phyloP scores from a whole-genome alignment of 768 basidiomycete species.

The Hortiboletus flavorubellus region DNA sequence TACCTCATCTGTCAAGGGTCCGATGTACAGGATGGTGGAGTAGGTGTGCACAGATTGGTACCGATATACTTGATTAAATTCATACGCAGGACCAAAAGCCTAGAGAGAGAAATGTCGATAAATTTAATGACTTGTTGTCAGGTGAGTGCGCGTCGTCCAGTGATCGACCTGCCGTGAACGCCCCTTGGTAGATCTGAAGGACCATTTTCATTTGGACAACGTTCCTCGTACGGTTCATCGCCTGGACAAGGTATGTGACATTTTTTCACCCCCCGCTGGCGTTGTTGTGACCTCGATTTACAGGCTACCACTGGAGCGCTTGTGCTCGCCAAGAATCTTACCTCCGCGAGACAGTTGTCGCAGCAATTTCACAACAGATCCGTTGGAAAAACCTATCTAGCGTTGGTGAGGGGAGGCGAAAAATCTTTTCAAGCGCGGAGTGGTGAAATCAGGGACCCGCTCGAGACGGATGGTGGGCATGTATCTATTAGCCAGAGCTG shows the following conservation, averaged over 20 bases:
- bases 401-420: slow-evolving; percentile 53
- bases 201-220: slow-evolving; percentile 30
- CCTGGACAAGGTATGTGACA: slow-evolving; percentile 54
- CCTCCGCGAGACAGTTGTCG: slow-evolving; percentile 46
- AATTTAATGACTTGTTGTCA: slow-evolving; percentile 37
- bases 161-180: neutral
- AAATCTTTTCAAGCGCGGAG: slow-evolving; percentile 40
- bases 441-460: slow-evolving; percentile 42
- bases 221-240: slow-evolving; percentile 57
- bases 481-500: slow-evolving; percentile 34
- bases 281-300: neutral
- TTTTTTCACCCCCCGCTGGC: neutral
- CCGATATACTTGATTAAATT: neutral
- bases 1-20: slow-evolving; percentile 51
- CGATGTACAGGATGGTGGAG: slow-evolving; percentile 23
- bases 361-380: slow-evolving; percentile 49
- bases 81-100: slow-evolving; percentile 16
- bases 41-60: slow-evolving; percentile 11
- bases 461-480: slow-evolving; percentile 43
- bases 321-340: slow-evolving; percentile 46
- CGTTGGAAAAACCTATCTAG: slow-evolving; percentile 60
- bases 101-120: slow-evolving; percentile 26
- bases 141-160: slow-evolving; percentile 24
- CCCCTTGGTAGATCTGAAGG: slow-evolving; percentile 25
- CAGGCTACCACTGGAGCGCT: slow-evolving; percentile 65